Evolutionary conservation across 2,329 filamentous ascomycete species (phyloP).

Genomic region (Trichoderma hamatum): DNA sequence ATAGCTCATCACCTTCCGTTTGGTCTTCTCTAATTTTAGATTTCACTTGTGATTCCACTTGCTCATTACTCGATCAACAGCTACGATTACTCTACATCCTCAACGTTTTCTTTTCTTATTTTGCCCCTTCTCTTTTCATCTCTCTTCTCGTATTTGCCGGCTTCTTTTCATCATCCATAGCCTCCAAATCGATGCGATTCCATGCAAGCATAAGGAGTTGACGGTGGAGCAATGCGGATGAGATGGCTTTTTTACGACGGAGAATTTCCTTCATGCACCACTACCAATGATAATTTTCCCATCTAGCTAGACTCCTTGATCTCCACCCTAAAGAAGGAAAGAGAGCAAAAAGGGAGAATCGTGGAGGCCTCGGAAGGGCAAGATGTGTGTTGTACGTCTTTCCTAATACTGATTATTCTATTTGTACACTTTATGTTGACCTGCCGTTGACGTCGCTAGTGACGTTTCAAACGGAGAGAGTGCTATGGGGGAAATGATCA

Average conservation of each 20-base stretch:
- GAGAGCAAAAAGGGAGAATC: not conserved
- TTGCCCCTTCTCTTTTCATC: not conserved
- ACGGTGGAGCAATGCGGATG: not conserved
- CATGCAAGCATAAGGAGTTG: constrained; percentile 11
- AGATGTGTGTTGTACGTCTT: not conserved
- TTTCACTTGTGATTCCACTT: not conserved
- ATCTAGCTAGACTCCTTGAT: not conserved
- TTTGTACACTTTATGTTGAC: not conserved
- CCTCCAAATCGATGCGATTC: not conserved
- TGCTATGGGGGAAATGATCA: not conserved
- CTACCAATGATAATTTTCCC: not conserved
- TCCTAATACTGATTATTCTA: not conserved
- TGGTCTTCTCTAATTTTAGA: not conserved
- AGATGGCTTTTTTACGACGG: not conserved
- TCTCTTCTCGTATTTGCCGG: not conserved
- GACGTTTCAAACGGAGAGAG: not conserved
- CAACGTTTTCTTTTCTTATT: not conserved
- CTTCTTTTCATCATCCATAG: not conserved
- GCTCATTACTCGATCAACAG: not conserved
- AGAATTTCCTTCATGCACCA: not conserved
- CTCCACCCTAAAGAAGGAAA: not conserved
- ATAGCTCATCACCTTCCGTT: constrained; percentile 7
- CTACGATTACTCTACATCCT: not conserved
- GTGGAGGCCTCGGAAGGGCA: not conserved
- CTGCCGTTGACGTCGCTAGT: not conserved